phyloP scores from a whole-genome alignment of 2,329 filamentous ascomycete species.

The Verruconis gallopava region DNA sequence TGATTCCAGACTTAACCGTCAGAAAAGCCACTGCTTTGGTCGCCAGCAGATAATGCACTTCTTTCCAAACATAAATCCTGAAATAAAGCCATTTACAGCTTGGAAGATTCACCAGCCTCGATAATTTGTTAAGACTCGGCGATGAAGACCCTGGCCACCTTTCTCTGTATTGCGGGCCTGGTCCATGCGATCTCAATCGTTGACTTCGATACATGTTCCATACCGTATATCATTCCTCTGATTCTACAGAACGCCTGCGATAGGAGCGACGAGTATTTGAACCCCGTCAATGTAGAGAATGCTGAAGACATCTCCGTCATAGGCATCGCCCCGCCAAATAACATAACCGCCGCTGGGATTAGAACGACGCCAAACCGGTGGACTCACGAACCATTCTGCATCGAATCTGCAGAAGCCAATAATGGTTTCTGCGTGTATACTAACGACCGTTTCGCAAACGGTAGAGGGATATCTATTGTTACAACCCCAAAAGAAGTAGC shows the following conservation, averaged over 20 bases:
- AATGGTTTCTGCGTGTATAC: constrained; percentile 11
- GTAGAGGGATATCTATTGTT: constrained; percentile 10
- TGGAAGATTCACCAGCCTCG: no score
- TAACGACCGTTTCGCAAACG: constrained; percentile 9
- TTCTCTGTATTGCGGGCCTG: no score
- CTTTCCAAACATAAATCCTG: no score
- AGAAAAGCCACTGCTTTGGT: no score
- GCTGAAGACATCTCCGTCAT: neutral
- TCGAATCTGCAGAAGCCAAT: constrained; percentile 8
- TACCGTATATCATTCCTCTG: constrained; percentile 2
- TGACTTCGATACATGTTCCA: constrained; percentile 5
- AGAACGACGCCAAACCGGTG: constrained; percentile 4
- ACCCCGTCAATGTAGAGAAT: neutral
- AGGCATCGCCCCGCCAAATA: neutral
- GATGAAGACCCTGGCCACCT: no score
- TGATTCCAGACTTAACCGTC: no score
- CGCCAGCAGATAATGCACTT: no score
- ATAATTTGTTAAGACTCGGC: no score
- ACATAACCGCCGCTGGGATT: constrained; percentile 5
- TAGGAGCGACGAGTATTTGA: constrained; percentile 5
- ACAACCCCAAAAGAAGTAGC: constrained; percentile 2
- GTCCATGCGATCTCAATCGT: constrained; percentile 4
- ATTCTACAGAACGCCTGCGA: constrained; percentile 4
- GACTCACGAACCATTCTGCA: constrained; percentile 11
- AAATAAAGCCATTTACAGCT: no score